Base-by-base conservation (phyloP, 495 filamentous ascomycete genomes). In the Staphylotrichum longicolle region DNA sequence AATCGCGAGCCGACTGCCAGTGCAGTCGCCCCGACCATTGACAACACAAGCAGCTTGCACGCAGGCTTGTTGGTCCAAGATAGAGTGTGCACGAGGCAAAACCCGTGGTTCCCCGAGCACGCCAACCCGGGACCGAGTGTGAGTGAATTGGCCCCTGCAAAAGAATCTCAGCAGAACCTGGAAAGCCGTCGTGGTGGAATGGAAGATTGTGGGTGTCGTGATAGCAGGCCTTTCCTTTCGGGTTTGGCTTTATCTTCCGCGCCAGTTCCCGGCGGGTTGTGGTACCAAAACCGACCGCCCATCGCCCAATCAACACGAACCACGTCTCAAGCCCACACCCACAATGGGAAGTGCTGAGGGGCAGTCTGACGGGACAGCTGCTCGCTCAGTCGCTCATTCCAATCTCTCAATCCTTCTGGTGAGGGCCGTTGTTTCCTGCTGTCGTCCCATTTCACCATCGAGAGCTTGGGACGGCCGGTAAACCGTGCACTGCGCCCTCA, bases 311-410 rank as follows among this genome's bases (percentile, higher is more conserved):
- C 72, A 75, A 35, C 66, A 60, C 58, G 48, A 50, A 75, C 72
- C 72, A 75, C 72, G 71, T 75, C 71, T 72, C 65, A 68, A 59
- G 68, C 71, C 72, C 68, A 72, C 72, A 73, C 64, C 63, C 70
- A 69, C 66, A 69, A 61, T 46, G 51, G 49, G 58, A 66, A 57
- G 46, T 45, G 52, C 53, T 66, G 54, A 60, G 63, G 65, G 67
- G 56, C 64, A 63, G 68, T 50, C 59, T 65, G 66, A 35, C 37
- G n/a, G 37, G 15, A 64, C 65, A 57, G 59, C 62, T 67, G 48
- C 63, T 59, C 53, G 5, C 37, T 39, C 37, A 7, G 37, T 10
- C 37, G 5, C 6, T 62, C 63, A 67, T 66, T 64, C 66, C 55
- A 54, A 45, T 15, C 27, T n/a, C 12, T 45, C 32, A 3, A 35